phyloP scores from a whole-genome alignment of 176 grass and related monocot species.

The Ensete glaucum region DNA sequence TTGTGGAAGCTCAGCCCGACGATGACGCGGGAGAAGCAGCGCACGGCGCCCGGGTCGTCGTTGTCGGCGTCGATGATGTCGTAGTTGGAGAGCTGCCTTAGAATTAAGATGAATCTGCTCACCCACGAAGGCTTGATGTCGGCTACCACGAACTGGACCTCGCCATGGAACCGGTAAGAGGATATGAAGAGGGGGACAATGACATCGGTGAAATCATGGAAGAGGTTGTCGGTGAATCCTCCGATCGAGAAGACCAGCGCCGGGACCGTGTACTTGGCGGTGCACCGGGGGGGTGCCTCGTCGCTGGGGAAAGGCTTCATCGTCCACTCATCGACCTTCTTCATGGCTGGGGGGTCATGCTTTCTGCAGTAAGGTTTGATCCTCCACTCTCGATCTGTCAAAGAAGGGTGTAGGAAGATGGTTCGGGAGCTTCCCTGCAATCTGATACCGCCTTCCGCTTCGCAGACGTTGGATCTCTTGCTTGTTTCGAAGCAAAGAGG shows the following conservation, averaged over 20 bases:
- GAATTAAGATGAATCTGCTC: conserved; percentile 55
- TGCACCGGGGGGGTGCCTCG: conserved; percentile 48
- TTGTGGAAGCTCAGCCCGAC: conserved; percentile 58
- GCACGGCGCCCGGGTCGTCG: conserved; percentile 39
- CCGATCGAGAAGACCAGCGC: conserved; percentile 73
- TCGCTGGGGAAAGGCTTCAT: conserved; percentile 35
- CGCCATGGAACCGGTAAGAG: conserved; percentile 50
- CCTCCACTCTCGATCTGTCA: background rate
- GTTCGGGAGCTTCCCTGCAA: background rate
- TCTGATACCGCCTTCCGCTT: conserved; percentile 12
- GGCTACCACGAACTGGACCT: conserved; percentile 57
- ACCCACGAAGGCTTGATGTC: conserved; percentile 68
- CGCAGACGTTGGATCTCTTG: conserved; percentile 6
- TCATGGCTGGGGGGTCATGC: background rate
- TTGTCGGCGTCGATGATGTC: conserved; percentile 63
- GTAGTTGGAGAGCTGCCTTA: conserved; percentile 58
- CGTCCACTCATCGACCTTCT: background rate
- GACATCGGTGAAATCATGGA: conserved; percentile 87
- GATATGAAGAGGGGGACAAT: conserved; percentile 62
- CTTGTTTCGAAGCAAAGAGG: background rate
- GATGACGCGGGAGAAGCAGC: conserved; percentile 45
- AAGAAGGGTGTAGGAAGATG: background rate
- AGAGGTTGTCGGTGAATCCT: conserved; percentile 83
- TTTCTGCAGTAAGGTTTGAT: conserved; percentile 12
- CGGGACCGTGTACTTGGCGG: conserved; percentile 49